Base-by-base conservation (phyloP, 495 filamentous ascomycete genomes). In the Daldinia bambusicola region DNA sequence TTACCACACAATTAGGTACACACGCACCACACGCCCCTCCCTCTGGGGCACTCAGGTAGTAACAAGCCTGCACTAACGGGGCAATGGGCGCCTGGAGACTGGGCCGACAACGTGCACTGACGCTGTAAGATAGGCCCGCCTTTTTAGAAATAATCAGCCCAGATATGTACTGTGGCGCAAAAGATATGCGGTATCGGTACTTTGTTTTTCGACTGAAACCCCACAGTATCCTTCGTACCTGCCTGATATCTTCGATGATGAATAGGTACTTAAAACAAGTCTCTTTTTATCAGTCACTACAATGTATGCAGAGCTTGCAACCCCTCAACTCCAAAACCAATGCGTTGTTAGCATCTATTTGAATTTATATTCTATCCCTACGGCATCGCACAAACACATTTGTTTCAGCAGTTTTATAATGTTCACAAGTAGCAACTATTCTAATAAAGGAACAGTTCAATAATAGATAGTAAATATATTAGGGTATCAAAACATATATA, bases 181-280 rank as follows among this genome's bases (percentile, higher is more conserved):
- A 48, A 64, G 56, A 51, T 53, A 45, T 36, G 41, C 9, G 43
- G 43, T 52, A 32, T 51, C 14, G 45, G 60, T 70, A 70, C 67
- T 63, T 69, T 40, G 7, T 34, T 50, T n/a, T 10, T 52, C 59
- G 2, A 63, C 38, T 69, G 18, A 57, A 34, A 10, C 2, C 34
- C 1, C 34, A 10, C 34, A 36, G 34, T 36, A 10, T 36, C 7
- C 34, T 36, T 36, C 34, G 34, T 36, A 36, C 34, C 9, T 36
- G 6, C 34, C 9, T 10, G 9, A 10, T 36, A 36, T 7, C 1
- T 36, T 36, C 7, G 6, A 36, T 36, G 9, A 36, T 36, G 26
- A 26, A 26, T 26, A 26, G 26, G 26, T 26, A 26, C 26, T 26
- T 26, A 26, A 26, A 26, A 26, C 26, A 26, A 1, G 26, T 26